These are phyloP conservation scores for Phycomyces blakesleeanus DNA, from an alignment of 192 early-diverging fungal genomes.

Conservation along the genomic window DNA sequence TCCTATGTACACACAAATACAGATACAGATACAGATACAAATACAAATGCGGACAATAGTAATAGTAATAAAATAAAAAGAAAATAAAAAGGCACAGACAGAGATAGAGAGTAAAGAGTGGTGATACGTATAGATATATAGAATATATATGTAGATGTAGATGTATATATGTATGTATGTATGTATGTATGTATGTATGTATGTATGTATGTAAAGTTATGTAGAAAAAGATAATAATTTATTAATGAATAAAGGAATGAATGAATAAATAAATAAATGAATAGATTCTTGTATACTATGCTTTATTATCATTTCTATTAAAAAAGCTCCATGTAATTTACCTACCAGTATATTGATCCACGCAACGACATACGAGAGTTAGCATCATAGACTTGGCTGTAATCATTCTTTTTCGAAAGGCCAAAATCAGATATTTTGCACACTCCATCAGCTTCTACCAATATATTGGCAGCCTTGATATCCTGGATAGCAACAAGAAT, in stretches of 20 bases:
- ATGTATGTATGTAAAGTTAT: not conserved
- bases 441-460: conserved; percentile 76
- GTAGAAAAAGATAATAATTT: not conserved
- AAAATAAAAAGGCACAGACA: too few relatives aligned
- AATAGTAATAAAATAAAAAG: conserved; percentile 1
- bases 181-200: too few relatives aligned
- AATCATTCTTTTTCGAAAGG: conserved; percentile 79
- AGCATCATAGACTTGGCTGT: conserved; percentile 42
- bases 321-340: not conserved
- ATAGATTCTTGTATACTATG: not conserved
- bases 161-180: too few relatives aligned
- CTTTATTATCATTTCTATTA: too few relatives aligned
- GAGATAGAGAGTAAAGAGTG: too few relatives aligned
- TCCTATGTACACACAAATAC: conserved; percentile 36
- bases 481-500: too few relatives aligned
- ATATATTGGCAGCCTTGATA: conserved; percentile 82
- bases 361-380: conserved; percentile 55
- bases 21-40: not conserved
- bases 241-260: not conserved
- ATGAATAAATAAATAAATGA: not conserved
- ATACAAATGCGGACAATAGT: not conserved
- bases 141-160: too few relatives aligned
- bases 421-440: conserved; percentile 99
- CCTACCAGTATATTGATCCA: conserved; percentile 60
- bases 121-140: conserved; percentile 1